Evolutionary conservation across 2,329 filamentous ascomycete species (phyloP), one percentile per base, ranked within the genome.

Genomic region (Incumbomyces delicatus): DNA sequence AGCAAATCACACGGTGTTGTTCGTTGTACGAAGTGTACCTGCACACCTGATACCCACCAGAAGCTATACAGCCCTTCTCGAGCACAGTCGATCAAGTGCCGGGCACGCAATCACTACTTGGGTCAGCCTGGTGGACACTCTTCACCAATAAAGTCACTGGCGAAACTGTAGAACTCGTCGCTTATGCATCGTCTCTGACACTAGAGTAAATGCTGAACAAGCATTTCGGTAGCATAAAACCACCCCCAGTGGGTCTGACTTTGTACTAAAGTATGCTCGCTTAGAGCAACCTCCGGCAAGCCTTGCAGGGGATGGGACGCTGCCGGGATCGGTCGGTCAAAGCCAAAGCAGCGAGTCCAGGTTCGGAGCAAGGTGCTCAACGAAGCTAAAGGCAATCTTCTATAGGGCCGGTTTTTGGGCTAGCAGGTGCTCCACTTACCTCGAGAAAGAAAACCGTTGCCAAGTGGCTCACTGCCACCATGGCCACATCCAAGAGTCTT

Each of bases 371-470:
- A 31, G 8, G 33, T 45, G 33, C 42, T 45, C 20, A 45, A 22
- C 12, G 20, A n/a, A 45, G 42, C 42, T 45, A 38, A 36, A 33
- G 34, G 22, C 42, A 38, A 38, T 14, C 20, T 30, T 29, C 33
- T 45, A 38, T 27, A 22, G 31, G 42, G 42, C 18, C 36, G 38
- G 42, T 22, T 38, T n/a, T 38, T 14, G 20, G 34, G 20, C 33
- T 38, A 37, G 33, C 27, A 34, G 34, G 12, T 13, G 20, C 36
- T 41, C 44, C 44, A 46, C 44, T 41, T 17, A 46, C 44, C 37
- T 18, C 20, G 16, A 18, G 30, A 20, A 20, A 13, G 30, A 41
- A 46, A 46, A 46, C 44, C 44, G 44, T 46, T 46, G 44, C 44
- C 44, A 46, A 46, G 44, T 14, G 17, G 20, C 27, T 41, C 44